Conservation (phyloP, 2,329 filamentous ascomycete genomes). For the Calonectria henricotiae region DNA sequence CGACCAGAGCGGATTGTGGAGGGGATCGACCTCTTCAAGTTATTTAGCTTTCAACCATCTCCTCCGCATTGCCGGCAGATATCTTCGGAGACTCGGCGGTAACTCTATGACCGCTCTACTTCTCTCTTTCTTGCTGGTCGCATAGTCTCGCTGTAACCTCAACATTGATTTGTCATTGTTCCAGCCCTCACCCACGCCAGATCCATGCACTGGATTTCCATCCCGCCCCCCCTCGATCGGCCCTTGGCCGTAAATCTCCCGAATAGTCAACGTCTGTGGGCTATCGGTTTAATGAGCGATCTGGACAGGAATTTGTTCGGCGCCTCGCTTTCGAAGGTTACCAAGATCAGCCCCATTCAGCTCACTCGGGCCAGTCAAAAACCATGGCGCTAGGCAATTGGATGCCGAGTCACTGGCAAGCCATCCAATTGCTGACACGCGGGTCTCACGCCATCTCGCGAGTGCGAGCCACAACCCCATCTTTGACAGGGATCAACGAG, state of each 20-base stretch:
- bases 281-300: neutral
- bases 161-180: neutral
- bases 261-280: constrained; percentile 10
- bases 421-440: constrained; percentile 22
- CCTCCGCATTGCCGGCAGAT: constrained; percentile 17
- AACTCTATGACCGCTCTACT: neutral
- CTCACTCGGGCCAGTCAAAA: neutral
- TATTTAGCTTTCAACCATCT: constrained; percentile 9
- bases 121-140: neutral
- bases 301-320: neutral
- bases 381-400: constrained; percentile 26
- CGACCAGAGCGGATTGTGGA: constrained; percentile 16
- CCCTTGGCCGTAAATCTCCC: constrained; percentile 13
- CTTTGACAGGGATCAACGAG: constrained; percentile 26
- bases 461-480: constrained; percentile 10
- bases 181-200: neutral
- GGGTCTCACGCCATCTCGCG: neutral
- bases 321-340: neutral
- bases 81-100: constrained; percentile 12
- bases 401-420: constrained; percentile 21
- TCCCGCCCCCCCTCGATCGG: constrained; percentile 18
- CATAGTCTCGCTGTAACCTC: neutral
- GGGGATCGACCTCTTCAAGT: constrained; percentile 18
- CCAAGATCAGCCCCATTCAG: neutral
- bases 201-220: constrained; percentile 21